phyloP scores from a whole-genome alignment of 2,329 filamentous ascomycete genomes.

The Aspergillus costaricaensis region DNA sequence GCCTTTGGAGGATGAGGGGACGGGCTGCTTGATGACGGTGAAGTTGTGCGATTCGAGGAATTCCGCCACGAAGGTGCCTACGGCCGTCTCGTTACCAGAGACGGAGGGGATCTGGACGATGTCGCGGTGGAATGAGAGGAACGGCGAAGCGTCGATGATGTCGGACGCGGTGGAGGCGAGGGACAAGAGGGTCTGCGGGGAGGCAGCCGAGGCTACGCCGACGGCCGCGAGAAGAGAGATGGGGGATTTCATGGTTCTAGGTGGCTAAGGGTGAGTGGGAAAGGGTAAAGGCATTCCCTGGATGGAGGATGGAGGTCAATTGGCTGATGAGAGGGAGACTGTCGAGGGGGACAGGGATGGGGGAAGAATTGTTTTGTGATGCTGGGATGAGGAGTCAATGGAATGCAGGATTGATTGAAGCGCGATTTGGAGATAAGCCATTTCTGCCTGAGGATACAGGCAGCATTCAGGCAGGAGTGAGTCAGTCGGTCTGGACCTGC shows the following conservation, averaged over 20 bases:
- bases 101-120: slow-evolving; percentile 76
- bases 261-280: neutral
- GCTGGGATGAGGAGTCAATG: neutral
- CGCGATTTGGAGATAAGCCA: neutral
- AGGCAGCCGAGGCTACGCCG: slow-evolving; percentile 25
- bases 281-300: neutral
- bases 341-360: neutral
- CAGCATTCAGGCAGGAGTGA: neutral
- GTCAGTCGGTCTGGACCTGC: neutral
- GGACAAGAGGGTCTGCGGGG: slow-evolving; percentile 19
- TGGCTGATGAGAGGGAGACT: neutral
- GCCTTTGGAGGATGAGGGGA: slow-evolving; percentile 17
- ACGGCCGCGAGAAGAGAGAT: slow-evolving; percentile 23
- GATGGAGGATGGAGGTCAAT: neutral
- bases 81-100: slow-evolving; percentile 66
- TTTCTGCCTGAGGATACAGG: neutral
- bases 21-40: slow-evolving; percentile 61
- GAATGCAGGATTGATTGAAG: too few species aligned
- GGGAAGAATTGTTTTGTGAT: neutral
- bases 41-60: slow-evolving; percentile 66
- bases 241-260: slow-evolving; percentile 12
- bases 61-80: slow-evolving; percentile 67
- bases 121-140: slow-evolving; percentile 72
- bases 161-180: slow-evolving; percentile 21
- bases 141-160: slow-evolving; percentile 46